Conservation (phyloP, 2,329 filamentous ascomycete genomes). For the Diaporthe ilicicola region DNA sequence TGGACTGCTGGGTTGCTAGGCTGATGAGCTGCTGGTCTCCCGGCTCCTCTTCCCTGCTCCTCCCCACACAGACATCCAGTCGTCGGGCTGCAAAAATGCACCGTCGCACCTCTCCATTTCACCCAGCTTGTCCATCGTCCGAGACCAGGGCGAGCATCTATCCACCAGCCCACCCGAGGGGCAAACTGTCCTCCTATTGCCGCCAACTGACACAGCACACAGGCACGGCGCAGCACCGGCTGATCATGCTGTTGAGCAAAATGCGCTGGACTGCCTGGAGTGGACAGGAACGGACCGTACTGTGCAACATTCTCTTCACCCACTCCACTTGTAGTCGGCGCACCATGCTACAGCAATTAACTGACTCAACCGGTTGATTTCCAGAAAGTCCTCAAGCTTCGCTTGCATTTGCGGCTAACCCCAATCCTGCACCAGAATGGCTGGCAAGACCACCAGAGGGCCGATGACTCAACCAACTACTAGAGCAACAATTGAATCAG, state of each 20-base stretch:
- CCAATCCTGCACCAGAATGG: slow-evolving; percentile 2
- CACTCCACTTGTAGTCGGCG: not conserved
- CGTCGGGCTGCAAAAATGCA: slow-evolving; percentile 19
- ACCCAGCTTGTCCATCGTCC: slow-evolving; percentile 17
- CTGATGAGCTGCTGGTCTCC: not conserved
- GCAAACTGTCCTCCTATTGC: no score
- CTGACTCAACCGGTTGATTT: slow-evolving; percentile 23
- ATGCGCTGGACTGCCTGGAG: not conserved
- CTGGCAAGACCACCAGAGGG: not conserved
- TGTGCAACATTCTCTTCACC: not conserved
- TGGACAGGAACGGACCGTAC: not conserved
- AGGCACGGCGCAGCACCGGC: not conserved
- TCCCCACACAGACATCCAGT: slow-evolving; percentile 22
- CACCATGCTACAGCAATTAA: not conserved
- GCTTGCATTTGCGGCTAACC: slow-evolving; percentile 22
- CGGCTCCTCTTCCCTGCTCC: slow-evolving; percentile 1
- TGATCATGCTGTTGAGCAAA: not conserved
- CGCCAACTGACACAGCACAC: not conserved
- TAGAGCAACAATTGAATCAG: slow-evolving; percentile 10
- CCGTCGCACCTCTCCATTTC: slow-evolving; percentile 13
- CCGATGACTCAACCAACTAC: slow-evolving; percentile 13
- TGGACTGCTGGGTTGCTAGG: not conserved
- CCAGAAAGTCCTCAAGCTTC: slow-evolving; percentile 31
- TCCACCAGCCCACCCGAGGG: not conserved
- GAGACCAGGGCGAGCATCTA: slow-evolving; percentile 1